Base-by-base conservation (phyloP, 768 basidiomycete genomes). In the Amanita phalloides region DNA sequence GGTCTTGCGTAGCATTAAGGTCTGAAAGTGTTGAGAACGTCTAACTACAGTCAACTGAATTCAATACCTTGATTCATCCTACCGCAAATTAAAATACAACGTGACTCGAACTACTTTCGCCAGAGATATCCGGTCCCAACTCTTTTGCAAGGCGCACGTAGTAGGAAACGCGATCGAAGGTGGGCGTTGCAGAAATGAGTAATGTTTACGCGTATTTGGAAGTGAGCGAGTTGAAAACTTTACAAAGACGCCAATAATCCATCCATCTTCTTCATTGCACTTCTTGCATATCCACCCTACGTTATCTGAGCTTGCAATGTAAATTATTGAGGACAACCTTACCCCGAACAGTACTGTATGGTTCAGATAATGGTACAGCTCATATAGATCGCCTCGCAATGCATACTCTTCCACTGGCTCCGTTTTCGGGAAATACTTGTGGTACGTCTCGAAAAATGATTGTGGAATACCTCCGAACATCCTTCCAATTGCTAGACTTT, bases 281-380 rank as follows among this genome's bases (percentile, higher is more conserved):
- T 76, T 1, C 64, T 54, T 6, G 79, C 76, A 60, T 86, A 86
- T 51, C 71, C 68, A 14, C 66, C 68, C 71, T 86, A 56, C 3
- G 70, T 54, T 51, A 58, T 50, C 53, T 51, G 36, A 26, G 49
- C 32, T 14, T 45, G 54, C 45, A 32, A 52, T 7, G 7, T 13
- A 25, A 66, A 21, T 28, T 23, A 35, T 38, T 8, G 11, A 41
- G 35, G 20, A 47, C 39, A 32, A 7, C 69, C 83, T 68, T 60
- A 88, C 87, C 54, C 85, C 85, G 60, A 90, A 90, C 4, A 90
- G 62, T 4, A 86, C 67, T 0, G 87, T 86, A 59, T 90, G 88
- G 58, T 90, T 90, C 56, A 90, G 66, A 60, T 88, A 87, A 64
- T 90, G 88, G 56, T 85, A 90, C 25, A 90, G 65, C 62, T 87